Percentiles rank a stretch among this genome's conserved stretches.
Conservation (phyloP, 2,329 filamentous ascomycete species). For the Fusarium sp. region DNA sequence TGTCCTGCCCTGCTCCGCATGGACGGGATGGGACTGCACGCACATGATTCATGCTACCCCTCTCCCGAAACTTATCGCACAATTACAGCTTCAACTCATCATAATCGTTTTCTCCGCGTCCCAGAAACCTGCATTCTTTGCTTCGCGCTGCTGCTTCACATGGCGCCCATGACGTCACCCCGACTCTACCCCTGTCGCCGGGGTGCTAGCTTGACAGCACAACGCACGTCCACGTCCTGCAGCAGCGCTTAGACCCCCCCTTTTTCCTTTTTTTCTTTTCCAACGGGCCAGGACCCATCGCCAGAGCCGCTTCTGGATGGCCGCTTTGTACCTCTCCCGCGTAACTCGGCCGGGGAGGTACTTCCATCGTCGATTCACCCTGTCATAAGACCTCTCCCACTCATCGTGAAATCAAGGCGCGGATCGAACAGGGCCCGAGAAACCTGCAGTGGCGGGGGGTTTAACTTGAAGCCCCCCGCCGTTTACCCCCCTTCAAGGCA, state of each 20-base stretch:
- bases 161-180: slow-evolving; percentile 32
- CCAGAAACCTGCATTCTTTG: slow-evolving; percentile 12
- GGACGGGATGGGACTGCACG: not conserved
- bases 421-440: slow-evolving; percentile 29
- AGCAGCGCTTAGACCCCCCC: not conserved
- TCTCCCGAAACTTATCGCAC: not conserved
- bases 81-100: slow-evolving; percentile 1
- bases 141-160: slow-evolving; percentile 3
- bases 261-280: not conserved
- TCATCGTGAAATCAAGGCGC: slow-evolving; percentile 29
- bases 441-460: not conserved
- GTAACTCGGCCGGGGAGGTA: not conserved
- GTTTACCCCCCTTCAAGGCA: not conserved
- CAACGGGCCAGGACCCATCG: slow-evolving; percentile 27
- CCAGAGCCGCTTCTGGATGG: not conserved
- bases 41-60: not conserved
- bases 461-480: not conserved
- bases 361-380: slow-evolving; percentile 17
- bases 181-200: slow-evolving; percentile 20
- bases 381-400: slow-evolving; percentile 16
- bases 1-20: not conserved
- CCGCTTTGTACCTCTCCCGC: slow-evolving; percentile 11
- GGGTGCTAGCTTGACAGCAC: slow-evolving; percentile 21
- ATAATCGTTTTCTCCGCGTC: not conserved
- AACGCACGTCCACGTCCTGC: slow-evolving; percentile 12